Percentiles rank a stretch among this genome's conserved stretches.
These are phyloP conservation scores for Pistacia vera DNA, from an alignment of 345 rosid species.

Conservation along the genomic window DNA sequence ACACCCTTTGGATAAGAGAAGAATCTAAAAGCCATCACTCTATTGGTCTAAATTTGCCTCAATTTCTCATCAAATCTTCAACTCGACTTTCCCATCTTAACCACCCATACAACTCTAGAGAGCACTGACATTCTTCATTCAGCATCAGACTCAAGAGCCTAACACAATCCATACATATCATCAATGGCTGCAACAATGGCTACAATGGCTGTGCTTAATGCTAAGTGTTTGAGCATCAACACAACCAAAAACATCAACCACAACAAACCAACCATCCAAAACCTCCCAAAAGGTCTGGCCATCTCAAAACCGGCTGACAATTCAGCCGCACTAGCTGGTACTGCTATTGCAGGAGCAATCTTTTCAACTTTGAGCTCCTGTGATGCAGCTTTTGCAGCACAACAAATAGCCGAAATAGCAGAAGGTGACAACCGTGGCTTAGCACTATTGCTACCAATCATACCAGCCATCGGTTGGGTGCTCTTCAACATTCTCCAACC, in stretches of 20 bases:
- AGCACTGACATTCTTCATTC: not conserved
- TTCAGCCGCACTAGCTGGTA: slow-evolving; percentile 32
- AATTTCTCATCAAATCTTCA: slow-evolving; percentile 17
- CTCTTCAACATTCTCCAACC: slow-evolving; percentile 95
- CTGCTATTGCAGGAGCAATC: slow-evolving; percentile 79
- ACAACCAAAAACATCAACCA: slow-evolving; percentile 39
- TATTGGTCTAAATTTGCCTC: slow-evolving; percentile 39
- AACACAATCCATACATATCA: not conserved
- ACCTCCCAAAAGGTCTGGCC: slow-evolving; percentile 55
- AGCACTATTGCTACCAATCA: slow-evolving; percentile 76
- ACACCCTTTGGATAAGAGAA: slow-evolving; percentile 58
- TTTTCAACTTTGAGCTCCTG: slow-evolving; percentile 69
- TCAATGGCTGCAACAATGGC: slow-evolving; percentile 69
- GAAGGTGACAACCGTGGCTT: slow-evolving; percentile 88
- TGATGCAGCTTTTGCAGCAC: slow-evolving; percentile 87
- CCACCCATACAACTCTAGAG: slow-evolving; percentile 6
- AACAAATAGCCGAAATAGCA: slow-evolving; percentile 72
- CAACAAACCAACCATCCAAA: slow-evolving; percentile 29
- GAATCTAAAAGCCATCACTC: slow-evolving; percentile 47
- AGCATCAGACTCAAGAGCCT: not conserved
- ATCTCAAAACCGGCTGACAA: slow-evolving; percentile 33
- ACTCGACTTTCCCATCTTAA: slow-evolving; percentile 22
- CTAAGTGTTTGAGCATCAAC: slow-evolving; percentile 53
- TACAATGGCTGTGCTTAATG: slow-evolving; percentile 60
- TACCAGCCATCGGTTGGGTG: slow-evolving; percentile 92